These are phyloP conservation scores for Arabis hirsuta DNA, from an alignment of 345 rosid species.

Conservation along the genomic window DNA sequence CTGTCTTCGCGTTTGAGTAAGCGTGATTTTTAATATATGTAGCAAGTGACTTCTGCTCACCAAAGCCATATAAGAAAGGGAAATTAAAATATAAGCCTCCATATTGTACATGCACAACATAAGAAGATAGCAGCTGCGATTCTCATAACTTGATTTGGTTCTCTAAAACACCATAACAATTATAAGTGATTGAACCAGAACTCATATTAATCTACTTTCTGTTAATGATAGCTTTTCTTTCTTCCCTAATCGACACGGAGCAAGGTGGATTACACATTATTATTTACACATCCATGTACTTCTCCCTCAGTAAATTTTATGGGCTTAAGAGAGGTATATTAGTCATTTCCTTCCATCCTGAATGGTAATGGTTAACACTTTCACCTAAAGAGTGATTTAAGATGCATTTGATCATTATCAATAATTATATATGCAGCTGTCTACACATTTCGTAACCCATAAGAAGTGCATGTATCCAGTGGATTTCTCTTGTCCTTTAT, in stretches of 20 bases:
- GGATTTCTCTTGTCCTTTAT: too few relatives aligned
- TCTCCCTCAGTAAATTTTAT: not conserved
- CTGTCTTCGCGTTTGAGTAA: constrained; percentile 89
- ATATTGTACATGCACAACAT: constrained; percentile 4
- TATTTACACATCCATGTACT: not conserved
- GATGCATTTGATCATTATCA: too few relatives aligned
- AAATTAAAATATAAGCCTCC: constrained; percentile 9
- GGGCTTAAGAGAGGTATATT: too few relatives aligned
- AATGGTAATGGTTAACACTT: too few relatives aligned
- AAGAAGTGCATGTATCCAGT: too few relatives aligned
- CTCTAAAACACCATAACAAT: not conserved
- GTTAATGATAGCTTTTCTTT: too few relatives aligned
- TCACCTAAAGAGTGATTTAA: too few relatives aligned
- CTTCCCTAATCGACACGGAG: not conserved
- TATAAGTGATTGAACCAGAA: not conserved
- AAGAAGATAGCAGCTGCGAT: constrained; percentile 11
- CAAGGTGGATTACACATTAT: not conserved
- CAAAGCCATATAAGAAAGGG: constrained; percentile 24
- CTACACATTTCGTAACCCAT: too few relatives aligned
- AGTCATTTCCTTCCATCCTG: too few relatives aligned
- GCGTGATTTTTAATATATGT: constrained; percentile 75
- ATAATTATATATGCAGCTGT: not conserved
- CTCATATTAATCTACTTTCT: not conserved
- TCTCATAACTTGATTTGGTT: not conserved
- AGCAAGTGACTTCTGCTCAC: constrained; percentile 83